Percentiles rank a stretch among this genome's conserved stretches.
These are phyloP conservation scores for Phytophthora pseudosyringae DNA, from an alignment of 352 stramenopile species.

Conservation along the genomic window DNA sequence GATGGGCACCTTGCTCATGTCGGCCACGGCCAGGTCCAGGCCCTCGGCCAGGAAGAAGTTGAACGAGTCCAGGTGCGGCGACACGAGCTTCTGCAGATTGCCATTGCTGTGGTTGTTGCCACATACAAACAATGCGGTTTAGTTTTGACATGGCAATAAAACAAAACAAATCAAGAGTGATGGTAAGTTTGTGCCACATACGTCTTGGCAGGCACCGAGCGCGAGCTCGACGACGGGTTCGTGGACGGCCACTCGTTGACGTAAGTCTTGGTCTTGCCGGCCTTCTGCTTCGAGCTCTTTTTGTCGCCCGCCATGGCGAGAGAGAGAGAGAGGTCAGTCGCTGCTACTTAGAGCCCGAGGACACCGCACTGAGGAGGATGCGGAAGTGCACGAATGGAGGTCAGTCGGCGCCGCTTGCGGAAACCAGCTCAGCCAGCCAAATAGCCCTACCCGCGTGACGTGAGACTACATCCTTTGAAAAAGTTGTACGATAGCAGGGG, in stretches of 20 bases:
- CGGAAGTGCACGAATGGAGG: conserved; percentile 44
- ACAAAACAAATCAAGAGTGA: conserved; percentile 20
- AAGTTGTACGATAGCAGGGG: not conserved
- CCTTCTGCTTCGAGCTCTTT: conserved; percentile 56
- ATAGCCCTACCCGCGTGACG: conserved; percentile 9
- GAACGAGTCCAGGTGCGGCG: conserved; percentile 98
- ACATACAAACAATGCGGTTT: conserved; percentile 22
- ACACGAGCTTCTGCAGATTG: conserved; percentile 91
- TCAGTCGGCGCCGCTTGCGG: conserved; percentile 24
- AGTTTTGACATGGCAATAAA: not conserved
- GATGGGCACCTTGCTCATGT: conserved; percentile 92
- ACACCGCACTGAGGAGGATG: conserved; percentile 18
- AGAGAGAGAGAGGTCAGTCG: conserved; percentile 10
- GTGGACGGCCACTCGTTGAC: conserved; percentile 80
- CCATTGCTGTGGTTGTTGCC: conserved; percentile 57
- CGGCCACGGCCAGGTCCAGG: conserved; percentile 92
- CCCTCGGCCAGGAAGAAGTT: conserved; percentile 98
- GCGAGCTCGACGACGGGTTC: conserved; percentile 80
- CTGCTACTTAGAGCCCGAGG: not conserved
- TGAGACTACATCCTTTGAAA: not conserved
- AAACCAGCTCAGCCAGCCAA: conserved; percentile 43
- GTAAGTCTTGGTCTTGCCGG: conserved; percentile 39
- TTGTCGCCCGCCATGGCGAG: conserved; percentile 49
- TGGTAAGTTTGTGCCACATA: conserved; percentile 40
- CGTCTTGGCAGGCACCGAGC: conserved; percentile 75